Percentiles rank a stretch among this genome's conserved stretches.
Evolutionary conservation across 2,329 filamentous ascomycete genomes (phyloP).

Genomic region (Scytalidium lignicola): DNA sequence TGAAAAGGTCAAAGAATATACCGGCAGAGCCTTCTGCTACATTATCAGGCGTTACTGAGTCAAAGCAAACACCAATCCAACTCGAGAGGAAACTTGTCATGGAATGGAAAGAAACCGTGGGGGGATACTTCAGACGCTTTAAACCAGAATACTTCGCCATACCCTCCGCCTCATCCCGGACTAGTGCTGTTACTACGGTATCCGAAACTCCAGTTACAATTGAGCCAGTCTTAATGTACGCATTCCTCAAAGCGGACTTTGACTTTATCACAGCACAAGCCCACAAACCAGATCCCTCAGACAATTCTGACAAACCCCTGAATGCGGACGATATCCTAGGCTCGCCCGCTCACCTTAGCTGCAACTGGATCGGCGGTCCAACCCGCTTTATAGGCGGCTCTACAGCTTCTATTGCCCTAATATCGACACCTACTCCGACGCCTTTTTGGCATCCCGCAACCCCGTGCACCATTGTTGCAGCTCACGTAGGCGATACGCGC

Average conservation of each 20-base stretch:
- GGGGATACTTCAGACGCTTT: conserved; percentile 92
- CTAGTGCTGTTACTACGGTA: conserved; percentile 19
- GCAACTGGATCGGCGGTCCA: conserved; percentile 63
- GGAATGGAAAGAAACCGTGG: conserved; percentile 78
- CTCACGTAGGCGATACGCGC: conserved; percentile 90
- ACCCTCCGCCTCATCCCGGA: conserved; percentile 18
- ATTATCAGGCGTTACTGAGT: conserved; percentile 5
- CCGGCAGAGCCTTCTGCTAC: background rate
- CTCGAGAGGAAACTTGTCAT: conserved; percentile 68
- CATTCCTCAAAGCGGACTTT: conserved; percentile 88
- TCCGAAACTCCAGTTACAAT: conserved; percentile 48
- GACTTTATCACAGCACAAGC: conserved; percentile 92
- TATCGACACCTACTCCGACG: conserved; percentile 84
- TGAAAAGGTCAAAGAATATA: background rate
- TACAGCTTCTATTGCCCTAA: conserved; percentile 82
- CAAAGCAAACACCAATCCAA: conserved; percentile 53
- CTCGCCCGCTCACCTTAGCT: conserved; percentile 49
- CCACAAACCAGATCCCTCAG: conserved; percentile 68
- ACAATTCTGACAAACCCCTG: conserved; percentile 70
- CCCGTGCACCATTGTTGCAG: conserved; percentile 76
- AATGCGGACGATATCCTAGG: conserved; percentile 84
- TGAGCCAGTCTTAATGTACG: conserved; percentile 80
- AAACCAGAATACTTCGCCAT: conserved; percentile 69
- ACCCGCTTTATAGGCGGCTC: conserved; percentile 88
- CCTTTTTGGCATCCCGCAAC: conserved; percentile 94